A percentile compares a stretch with the other conserved stretches of the same genome.
Conservation (phyloP, 1,284 basidiomycete species). For the Rhodotorula sp. region DNA sequence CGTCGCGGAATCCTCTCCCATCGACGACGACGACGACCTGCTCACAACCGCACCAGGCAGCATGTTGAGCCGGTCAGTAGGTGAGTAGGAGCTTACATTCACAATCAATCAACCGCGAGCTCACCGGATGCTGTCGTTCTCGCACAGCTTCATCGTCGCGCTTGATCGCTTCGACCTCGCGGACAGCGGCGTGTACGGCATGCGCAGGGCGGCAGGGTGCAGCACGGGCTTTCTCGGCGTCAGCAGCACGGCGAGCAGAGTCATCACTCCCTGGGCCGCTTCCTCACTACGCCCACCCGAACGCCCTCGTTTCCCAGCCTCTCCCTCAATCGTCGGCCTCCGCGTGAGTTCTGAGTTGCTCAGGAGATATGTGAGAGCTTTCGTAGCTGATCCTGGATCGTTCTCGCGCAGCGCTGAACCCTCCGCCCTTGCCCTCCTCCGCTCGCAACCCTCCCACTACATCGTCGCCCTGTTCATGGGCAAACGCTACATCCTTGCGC, state of each 20-base stretch:
- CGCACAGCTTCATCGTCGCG: conserved; percentile 23
- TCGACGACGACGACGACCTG: too few species aligned
- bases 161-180: conserved; percentile 8
- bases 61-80: too few species aligned
- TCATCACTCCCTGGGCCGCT: conserved; percentile 3
- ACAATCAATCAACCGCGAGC: neutral
- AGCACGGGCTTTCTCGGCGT: neutral
- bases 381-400: neutral
- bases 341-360: neutral
- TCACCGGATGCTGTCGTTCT: neutral
- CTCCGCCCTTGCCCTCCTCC: conserved; percentile 46
- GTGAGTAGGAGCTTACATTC: too few species aligned
- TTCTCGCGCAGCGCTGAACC: conserved; percentile 4
- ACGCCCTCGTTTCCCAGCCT: conserved; percentile 5
- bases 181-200: neutral
- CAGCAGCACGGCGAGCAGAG: neutral
- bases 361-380: neutral
- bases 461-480: conserved; percentile 85
- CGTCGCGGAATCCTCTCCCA: neutral
- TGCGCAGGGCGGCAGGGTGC: neutral
- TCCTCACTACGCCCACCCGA: conserved; percentile 16
- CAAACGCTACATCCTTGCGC: conserved; percentile 80
- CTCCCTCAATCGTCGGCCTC: neutral
- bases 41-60: too few species aligned
- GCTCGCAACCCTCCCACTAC: conserved; percentile 75